Percentiles rank a stretch among this genome's conserved stretches.
These are phyloP conservation scores for Chaetomiaceae sp. DNA, from an alignment of 2,329 filamentous ascomycete genomes.

Conservation along the genomic window DNA sequence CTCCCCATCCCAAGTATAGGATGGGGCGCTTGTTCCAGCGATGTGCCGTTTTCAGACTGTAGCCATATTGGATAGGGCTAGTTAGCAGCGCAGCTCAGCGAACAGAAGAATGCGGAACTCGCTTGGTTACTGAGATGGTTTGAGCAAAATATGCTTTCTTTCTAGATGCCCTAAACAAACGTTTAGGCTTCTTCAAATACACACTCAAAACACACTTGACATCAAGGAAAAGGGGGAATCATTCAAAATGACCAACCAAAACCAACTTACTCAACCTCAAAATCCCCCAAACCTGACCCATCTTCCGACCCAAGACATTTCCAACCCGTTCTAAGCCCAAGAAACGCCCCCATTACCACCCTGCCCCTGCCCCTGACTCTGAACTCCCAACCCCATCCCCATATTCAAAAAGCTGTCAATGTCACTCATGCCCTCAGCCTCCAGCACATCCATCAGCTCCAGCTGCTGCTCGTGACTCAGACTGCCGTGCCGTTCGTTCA, in stretches of 20 bases:
- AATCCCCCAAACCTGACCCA: background rate
- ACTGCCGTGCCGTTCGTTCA: conserved; percentile 57
- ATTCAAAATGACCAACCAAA: background rate
- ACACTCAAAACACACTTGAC: background rate
- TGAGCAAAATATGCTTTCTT: too few species aligned
- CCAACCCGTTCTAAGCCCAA: background rate
- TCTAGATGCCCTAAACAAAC: too few species aligned
- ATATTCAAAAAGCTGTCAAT: conserved; percentile 57
- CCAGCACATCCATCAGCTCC: conserved; percentile 76
- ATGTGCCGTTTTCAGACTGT: too few species aligned
- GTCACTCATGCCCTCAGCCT: conserved; percentile 61
- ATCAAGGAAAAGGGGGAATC: background rate
- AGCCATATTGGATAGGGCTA: too few species aligned
- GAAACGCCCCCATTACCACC: conserved; percentile 12
- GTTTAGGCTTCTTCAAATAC: too few species aligned
- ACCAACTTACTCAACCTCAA: background rate
- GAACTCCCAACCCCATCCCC: conserved; percentile 29
- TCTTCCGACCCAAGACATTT: background rate
- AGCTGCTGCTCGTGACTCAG: conserved; percentile 76
- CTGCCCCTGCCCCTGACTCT: conserved; percentile 9
- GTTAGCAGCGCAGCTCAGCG: too few species aligned
- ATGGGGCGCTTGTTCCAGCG: too few species aligned
- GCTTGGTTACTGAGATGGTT: too few species aligned
- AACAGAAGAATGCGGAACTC: too few species aligned
- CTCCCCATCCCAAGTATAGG: too few species aligned